Conservation (phyloP, 2,329 filamentous ascomycete genomes). For the Lachnellula occidentalis region DNA sequence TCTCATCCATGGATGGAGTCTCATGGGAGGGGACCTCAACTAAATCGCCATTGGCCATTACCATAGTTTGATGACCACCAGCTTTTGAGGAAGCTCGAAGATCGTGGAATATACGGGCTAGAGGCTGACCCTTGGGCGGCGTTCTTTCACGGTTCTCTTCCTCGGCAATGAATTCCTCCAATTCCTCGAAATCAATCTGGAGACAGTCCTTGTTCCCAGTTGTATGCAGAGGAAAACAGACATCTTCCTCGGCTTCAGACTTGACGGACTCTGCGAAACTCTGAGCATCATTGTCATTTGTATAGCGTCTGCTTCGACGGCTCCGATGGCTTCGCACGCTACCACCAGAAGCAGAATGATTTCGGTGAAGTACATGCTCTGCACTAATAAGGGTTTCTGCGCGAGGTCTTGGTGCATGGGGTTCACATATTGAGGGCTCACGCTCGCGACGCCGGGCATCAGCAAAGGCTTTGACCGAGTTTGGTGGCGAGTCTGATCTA, state of each 20-base stretch:
- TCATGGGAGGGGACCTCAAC: slow-evolving; percentile 45
- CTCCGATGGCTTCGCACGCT: slow-evolving; percentile 55
- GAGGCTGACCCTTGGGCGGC: slow-evolving; percentile 27
- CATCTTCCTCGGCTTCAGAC: slow-evolving; percentile 70
- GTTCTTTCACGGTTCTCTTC: slow-evolving; percentile 44
- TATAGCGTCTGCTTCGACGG: slow-evolving; percentile 52
- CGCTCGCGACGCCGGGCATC: slow-evolving; percentile 82
- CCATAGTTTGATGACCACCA: slow-evolving; percentile 9
- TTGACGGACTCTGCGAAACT: slow-evolving; percentile 59
- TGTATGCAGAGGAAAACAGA: slow-evolving; percentile 74
- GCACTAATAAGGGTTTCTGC: slow-evolving; percentile 77
- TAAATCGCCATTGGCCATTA: slow-evolving; percentile 52
- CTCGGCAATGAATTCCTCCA: slow-evolving; percentile 83
- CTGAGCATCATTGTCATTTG: slow-evolving; percentile 56
- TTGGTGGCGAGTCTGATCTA: slow-evolving; percentile 79
- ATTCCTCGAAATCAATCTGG: slow-evolving; percentile 84
- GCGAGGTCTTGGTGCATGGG: slow-evolving; percentile 93
- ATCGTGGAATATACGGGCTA: slow-evolving; percentile 29
- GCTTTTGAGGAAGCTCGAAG: slow-evolving; percentile 23
- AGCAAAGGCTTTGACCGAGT: slow-evolving; percentile 96
- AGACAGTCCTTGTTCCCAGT: slow-evolving; percentile 70
- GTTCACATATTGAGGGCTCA: slow-evolving; percentile 52
- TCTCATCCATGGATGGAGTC: slow-evolving; percentile 44
- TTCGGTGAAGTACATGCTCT: slow-evolving; percentile 59
- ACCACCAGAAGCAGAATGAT: slow-evolving; percentile 53